Base-by-base conservation (phyloP, 768 basidiomycete species). In the Trametes cubensis region DNA sequence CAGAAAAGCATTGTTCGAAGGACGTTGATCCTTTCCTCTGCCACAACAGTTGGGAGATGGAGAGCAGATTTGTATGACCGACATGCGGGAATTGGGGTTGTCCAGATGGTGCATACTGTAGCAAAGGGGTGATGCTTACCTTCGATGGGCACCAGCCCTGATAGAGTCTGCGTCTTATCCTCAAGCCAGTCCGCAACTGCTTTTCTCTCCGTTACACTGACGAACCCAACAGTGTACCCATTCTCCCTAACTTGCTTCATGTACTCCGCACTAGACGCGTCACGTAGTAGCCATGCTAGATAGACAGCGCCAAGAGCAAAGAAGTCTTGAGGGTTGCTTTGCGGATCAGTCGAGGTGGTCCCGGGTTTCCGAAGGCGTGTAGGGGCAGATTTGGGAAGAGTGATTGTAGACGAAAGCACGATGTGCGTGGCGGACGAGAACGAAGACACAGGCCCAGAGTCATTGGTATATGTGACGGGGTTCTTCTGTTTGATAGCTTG, bases 161-260 rank as follows among this genome's bases (percentile, higher is more conserved):
- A 30, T 10, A 64, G 6, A 71, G 60, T 14, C 74, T 71, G 68
- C 77, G 80, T 39, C 90, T 56, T 64, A 23, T 64, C 87, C 67
- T 89, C 85, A 46, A 98, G 72, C 86, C 90, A 98, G 54, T 95
- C 94, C 39, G 92, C 85, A 0, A 96, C 86, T 47, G 80, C 81
- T 77, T 91, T 93, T 63, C 95, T 79, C 75, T 97, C 95, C 3
- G 93, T 92, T 38, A 94, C 85, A 66, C 90, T 87, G 41, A 98
- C 92, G 71, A 94, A 84, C 8, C 89, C 88, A 41, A 86, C 82
- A 2, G 84, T 79, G 30, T 94, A 76, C 0, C 92, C 90, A 45
- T 81, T 81, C 69, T 90, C 89, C 57, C 92, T 80, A 2, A 89
- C 88, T 68, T 90, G 87, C 71, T 88, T 89, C 85, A 96, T 86